Evolutionary conservation across 805 yeast genomes (phyloP).

Genomic region (Torulaspora quercuum): DNA sequence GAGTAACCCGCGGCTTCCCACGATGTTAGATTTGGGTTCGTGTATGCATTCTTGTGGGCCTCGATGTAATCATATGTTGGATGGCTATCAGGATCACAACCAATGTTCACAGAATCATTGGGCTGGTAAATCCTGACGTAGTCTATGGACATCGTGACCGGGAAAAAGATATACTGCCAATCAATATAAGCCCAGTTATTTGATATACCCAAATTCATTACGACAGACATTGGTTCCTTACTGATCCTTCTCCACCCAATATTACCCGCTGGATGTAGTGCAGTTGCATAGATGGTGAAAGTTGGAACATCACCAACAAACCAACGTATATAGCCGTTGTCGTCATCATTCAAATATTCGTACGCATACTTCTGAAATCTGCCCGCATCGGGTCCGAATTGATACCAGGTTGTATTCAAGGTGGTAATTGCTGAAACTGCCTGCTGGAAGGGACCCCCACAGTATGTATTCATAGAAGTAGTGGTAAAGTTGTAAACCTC

Average conservation of each 20-base stretch:
- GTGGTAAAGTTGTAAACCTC: slow-evolving; percentile 65
- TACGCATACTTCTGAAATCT: slow-evolving; percentile 70
- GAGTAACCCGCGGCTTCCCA: slow-evolving; percentile 77
- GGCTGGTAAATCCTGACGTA: slow-evolving; percentile 94
- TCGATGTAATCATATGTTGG: slow-evolving; percentile 86
- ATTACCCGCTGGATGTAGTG: slow-evolving; percentile 89
- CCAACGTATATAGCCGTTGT: slow-evolving; percentile 78
- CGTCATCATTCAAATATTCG: slow-evolving; percentile 71
- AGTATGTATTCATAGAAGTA: slow-evolving; percentile 79
- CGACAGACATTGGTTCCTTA: slow-evolving; percentile 89
- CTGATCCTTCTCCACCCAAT: slow-evolving; percentile 76
- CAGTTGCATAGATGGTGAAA: slow-evolving; percentile 63
- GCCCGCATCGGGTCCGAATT: slow-evolving; percentile 49
- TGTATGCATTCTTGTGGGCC: slow-evolving; percentile 64
- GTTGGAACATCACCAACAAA: slow-evolving; percentile 79
- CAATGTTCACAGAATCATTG: slow-evolving; percentile 49
- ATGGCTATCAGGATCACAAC: slow-evolving; percentile 82
- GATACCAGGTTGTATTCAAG: slow-evolving; percentile 79
- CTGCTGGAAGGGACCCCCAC: slow-evolving; percentile 93
- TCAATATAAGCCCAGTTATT: slow-evolving; percentile 92
- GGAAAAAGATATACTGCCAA: slow-evolving; percentile 80
- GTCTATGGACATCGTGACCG: slow-evolving; percentile 71
- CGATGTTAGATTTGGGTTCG: slow-evolving; percentile 61
- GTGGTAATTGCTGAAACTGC: slow-evolving; percentile 83
- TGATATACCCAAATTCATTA: slow-evolving; percentile 86